Conservation (phyloP, 2,329 filamentous ascomycete genomes). For the Ophiostoma sp. region DNA sequence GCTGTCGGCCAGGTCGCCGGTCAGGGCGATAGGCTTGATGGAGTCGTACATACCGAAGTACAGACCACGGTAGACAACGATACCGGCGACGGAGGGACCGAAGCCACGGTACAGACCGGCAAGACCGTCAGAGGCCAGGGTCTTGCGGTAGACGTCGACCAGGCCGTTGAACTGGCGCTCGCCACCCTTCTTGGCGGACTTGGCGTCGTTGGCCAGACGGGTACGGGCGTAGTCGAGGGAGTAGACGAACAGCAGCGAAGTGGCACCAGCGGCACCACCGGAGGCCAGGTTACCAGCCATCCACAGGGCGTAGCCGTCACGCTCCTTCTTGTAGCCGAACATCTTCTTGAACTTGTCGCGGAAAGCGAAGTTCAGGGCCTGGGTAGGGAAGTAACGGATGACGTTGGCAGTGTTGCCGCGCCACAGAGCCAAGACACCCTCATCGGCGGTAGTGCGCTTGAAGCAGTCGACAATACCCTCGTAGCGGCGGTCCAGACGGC, state of each 20-base stretch:
- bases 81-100: constrained; percentile 98
- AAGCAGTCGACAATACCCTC: constrained; percentile 92
- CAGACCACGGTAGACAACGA: constrained; percentile 99
- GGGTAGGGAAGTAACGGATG: constrained; percentile 99
- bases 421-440: constrained; percentile 96
- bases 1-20: constrained; percentile 88
- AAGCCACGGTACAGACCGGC: constrained; percentile 99
- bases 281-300: constrained; percentile 99
- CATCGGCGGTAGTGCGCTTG: constrained; percentile 77
- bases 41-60: constrained; percentile 99
- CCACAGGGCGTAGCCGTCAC: constrained; percentile 97
- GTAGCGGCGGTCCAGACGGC: constrained; percentile 98
- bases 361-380: constrained; percentile 99
- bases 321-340: constrained; percentile 99
- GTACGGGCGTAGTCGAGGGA: constrained; percentile 99
- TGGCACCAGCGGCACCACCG: constrained; percentile 99
- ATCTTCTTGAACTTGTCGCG: constrained; percentile 99
- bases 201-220: constrained; percentile 99
- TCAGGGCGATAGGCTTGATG: constrained; percentile 96
- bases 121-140: constrained; percentile 95
- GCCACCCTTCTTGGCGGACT: constrained; percentile 94
- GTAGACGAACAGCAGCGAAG: constrained; percentile 99
- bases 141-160: constrained; percentile 99
- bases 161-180: constrained; percentile 99
- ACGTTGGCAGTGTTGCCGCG: constrained; percentile 99